phyloP scores from a whole-genome alignment of 306 rosid genomes.

The Fagus crenata region DNA sequence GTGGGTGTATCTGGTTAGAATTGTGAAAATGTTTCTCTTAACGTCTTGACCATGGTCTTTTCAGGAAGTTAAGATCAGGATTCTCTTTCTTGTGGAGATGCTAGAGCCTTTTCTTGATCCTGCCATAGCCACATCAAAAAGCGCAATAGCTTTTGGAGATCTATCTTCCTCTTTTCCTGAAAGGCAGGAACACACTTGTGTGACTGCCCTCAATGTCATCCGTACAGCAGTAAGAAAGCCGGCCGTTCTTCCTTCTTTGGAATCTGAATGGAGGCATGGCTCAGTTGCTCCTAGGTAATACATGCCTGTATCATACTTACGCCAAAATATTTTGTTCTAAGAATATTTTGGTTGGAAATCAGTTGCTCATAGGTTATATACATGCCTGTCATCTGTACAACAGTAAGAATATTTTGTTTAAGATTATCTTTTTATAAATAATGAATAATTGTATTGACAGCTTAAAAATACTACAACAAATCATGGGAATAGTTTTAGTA shows the following conservation, averaged over 20 bases:
- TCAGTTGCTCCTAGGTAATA: conserved; percentile 85
- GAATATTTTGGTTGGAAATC: conserved; percentile 8
- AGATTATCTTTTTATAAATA: too few species aligned
- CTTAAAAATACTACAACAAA: too few species aligned
- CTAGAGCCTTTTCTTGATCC: conserved; percentile 94
- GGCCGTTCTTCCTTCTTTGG: conserved; percentile 83
- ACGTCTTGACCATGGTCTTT: conserved; percentile 25
- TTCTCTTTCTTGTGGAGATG: conserved; percentile 94
- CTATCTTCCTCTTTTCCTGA: conserved; percentile 65
- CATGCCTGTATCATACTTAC: conserved; percentile 9
- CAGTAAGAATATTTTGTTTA: too few species aligned
- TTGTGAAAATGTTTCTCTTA: not conserved
- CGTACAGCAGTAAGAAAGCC: conserved; percentile 80
- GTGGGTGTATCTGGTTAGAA: not conserved
- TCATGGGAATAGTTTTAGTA: too few species aligned
- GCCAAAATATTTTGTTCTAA: conserved; percentile 5
- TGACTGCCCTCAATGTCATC: conserved; percentile 69
- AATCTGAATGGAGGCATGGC: conserved; percentile 93
- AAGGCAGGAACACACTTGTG: conserved; percentile 66
- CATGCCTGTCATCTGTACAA: not conserved
- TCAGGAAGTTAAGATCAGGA: conserved; percentile 81
- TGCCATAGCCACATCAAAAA: conserved; percentile 64
- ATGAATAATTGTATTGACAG: too few species aligned
- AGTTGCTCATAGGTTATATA: not conserved
- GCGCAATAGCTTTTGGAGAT: conserved; percentile 77